Conservation (phyloP, 495 filamentous ascomycete species). For the Staphylotrichum longicolle region DNA sequence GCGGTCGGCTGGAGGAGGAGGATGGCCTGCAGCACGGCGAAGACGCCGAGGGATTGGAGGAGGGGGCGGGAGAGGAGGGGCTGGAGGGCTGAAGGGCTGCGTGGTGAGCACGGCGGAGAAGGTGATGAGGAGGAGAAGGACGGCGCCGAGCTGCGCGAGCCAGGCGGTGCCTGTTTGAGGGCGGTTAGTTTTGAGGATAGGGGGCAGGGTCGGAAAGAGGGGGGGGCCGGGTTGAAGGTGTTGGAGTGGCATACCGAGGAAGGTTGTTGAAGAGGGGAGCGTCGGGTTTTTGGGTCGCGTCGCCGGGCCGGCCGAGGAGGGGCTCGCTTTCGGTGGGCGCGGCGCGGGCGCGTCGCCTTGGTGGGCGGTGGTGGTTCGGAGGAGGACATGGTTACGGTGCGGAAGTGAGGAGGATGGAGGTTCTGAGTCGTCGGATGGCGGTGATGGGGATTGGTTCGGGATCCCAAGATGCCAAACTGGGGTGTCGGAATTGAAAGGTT, state of each 20-base stretch:
- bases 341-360: slow-evolving; percentile 14
- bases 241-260: slow-evolving; percentile 59
- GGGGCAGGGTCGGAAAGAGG: background rate
- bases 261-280: slow-evolving; percentile 64
- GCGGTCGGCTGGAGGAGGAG: slow-evolving; percentile 87
- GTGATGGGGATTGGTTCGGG: no score
- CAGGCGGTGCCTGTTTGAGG: slow-evolving; percentile 43
- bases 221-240: background rate
- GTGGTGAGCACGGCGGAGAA: slow-evolving; percentile 68
- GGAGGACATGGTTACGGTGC: slow-evolving; percentile 13
- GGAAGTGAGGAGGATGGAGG: no score
- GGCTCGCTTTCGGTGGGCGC: slow-evolving; percentile 63
- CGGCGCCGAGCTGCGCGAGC: slow-evolving; percentile 37
- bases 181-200: slow-evolving; percentile 38
- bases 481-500: background rate
- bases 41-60: slow-evolving; percentile 70
- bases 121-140: slow-evolving; percentile 66
- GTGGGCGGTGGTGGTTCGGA: background rate
- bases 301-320: slow-evolving; percentile 69
- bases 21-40: slow-evolving; percentile 73
- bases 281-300: slow-evolving; percentile 64
- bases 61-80: slow-evolving; percentile 83
- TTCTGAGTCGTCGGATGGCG: no score
- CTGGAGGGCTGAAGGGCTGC: slow-evolving; percentile 52
- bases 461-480: no score